These are phyloP conservation scores for Saccharomycopsis sp. DNA, from an alignment of 805 yeast species.

Conservation along the genomic window DNA sequence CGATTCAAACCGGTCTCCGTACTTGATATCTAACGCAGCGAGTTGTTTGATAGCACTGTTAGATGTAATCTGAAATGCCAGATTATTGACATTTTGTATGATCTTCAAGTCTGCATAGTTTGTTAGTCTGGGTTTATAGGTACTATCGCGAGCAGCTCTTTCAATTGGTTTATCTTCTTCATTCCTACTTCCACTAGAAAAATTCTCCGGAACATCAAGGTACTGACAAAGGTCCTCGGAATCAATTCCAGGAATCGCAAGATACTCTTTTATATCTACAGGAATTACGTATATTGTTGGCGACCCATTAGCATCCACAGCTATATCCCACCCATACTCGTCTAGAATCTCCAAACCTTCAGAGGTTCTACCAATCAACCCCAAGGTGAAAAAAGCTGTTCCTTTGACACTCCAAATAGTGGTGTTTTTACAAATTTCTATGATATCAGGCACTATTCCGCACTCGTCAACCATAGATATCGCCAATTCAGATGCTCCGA, in stretches of 20 bases:
- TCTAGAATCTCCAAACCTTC: constrained; percentile 84
- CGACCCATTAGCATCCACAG: constrained; percentile 35
- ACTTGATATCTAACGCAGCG: constrained; percentile 10
- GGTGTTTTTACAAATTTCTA: constrained; percentile 41
- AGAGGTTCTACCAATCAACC: constrained; percentile 60
- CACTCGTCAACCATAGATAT: constrained; percentile 49
- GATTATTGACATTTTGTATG: constrained; percentile 9
- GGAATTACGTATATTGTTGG: constrained; percentile 42
- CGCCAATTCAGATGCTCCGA: constrained; percentile 69
- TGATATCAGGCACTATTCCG: constrained; percentile 47
- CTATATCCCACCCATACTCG: constrained; percentile 68
- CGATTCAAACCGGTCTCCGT: constrained; percentile 15
- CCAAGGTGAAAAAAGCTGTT: constrained; percentile 70
- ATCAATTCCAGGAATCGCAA: constrained; percentile 23
- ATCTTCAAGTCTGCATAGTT: constrained; percentile 15
- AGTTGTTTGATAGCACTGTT: constrained; percentile 14
- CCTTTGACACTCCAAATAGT: constrained; percentile 60
- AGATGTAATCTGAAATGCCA: constrained; percentile 12
- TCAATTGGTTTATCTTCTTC: not conserved
- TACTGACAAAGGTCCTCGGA: constrained; percentile 9
- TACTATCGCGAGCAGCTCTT: constrained; percentile 2
- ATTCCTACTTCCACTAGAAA: not conserved
- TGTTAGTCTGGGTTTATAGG: not conserved
- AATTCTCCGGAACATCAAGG: not conserved
- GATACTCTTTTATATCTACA: constrained; percentile 27